These are phyloP conservation scores for Peronospora farinosa DNA, from an alignment of 352 stramenopile genomes.

Conservation along the genomic window DNA sequence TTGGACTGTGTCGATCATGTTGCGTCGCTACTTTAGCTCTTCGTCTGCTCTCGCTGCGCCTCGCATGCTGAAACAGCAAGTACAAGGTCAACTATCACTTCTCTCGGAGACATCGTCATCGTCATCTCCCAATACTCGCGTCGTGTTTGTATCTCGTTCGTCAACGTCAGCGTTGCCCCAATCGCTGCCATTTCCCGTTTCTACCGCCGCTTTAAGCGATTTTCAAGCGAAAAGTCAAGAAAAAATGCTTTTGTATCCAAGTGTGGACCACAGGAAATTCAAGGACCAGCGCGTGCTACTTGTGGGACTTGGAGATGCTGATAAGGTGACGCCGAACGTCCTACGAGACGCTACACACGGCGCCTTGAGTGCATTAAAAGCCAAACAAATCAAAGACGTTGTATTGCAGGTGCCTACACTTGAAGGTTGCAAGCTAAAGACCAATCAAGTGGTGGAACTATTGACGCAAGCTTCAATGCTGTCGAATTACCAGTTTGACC, in stretches of 20 bases:
- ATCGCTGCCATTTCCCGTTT: constrained; percentile 62
- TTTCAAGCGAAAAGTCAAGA: constrained; percentile 66
- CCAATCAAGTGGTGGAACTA: constrained; percentile 52
- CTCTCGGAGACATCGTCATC: constrained; percentile 10
- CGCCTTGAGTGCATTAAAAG: constrained; percentile 41
- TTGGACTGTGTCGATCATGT: constrained; percentile 4
- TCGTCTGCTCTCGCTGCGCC: constrained; percentile 27
- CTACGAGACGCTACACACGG: constrained; percentile 66
- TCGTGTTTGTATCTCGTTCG: constrained; percentile 46
- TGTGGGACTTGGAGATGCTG: constrained; percentile 59
- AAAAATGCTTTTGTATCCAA: constrained; percentile 69
- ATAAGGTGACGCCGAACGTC: constrained; percentile 56
- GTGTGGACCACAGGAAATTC: constrained; percentile 26
- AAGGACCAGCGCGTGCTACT: constrained; percentile 58
- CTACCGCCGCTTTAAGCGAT: constrained; percentile 48
- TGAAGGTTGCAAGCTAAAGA: constrained; percentile 20
- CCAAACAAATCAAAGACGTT: constrained; percentile 47
- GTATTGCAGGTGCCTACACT: constrained; percentile 53
- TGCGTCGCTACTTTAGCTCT: constrained; percentile 46
- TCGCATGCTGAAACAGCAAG: constrained; percentile 58
- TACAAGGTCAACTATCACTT: constrained; percentile 45
- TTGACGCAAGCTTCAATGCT: constrained; percentile 71
- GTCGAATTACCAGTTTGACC: constrained; percentile 85
- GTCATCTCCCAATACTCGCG: constrained; percentile 31
- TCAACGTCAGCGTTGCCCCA: constrained; percentile 22